A percentile compares a stretch with the other conserved stretches of the same genome.
These are phyloP conservation scores for Hypoxylon sp. DNA, from an alignment of 2,329 filamentous ascomycete genomes.

Conservation along the genomic window DNA sequence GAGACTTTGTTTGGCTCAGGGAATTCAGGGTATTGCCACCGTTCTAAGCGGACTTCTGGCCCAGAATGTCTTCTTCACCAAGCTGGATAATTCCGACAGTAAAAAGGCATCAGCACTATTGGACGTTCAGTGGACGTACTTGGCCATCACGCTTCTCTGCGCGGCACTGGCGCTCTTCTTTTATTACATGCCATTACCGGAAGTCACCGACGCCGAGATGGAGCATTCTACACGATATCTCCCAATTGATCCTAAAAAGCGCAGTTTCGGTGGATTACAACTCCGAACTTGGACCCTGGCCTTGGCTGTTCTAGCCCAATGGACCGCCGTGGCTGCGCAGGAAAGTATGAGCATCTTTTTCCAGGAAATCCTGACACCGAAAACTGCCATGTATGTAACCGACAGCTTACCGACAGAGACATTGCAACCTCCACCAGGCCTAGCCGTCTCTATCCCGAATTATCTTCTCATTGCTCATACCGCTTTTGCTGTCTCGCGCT, in stretches of 20 bases:
- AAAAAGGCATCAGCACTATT: slow-evolving; percentile 67
- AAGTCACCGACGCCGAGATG: slow-evolving; percentile 68
- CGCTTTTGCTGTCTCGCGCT: slow-evolving; percentile 79
- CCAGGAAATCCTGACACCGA: slow-evolving; percentile 61
- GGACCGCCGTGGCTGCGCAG: slow-evolving; percentile 82
- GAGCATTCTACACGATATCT: slow-evolving; percentile 61
- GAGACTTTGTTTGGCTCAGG: slow-evolving; percentile 80
- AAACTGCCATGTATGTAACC: slow-evolving; percentile 34
- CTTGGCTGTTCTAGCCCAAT: slow-evolving; percentile 81
- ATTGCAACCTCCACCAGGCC: slow-evolving; percentile 56
- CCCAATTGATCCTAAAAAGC: slow-evolving; percentile 64
- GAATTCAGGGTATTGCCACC: slow-evolving; percentile 79
- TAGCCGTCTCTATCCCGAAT: slow-evolving; percentile 68
- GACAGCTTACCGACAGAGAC: slow-evolving; percentile 57
- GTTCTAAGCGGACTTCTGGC: slow-evolving; percentile 80
- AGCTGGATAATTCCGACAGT: slow-evolving; percentile 58
- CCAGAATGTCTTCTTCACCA: slow-evolving; percentile 78
- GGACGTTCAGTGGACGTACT: slow-evolving; percentile 86
- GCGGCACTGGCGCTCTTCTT: slow-evolving; percentile 77
- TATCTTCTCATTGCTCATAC: slow-evolving; percentile 80
- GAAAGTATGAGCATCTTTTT: slow-evolving; percentile 74
- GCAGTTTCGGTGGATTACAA: slow-evolving; percentile 63
- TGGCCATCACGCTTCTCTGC: slow-evolving; percentile 82
- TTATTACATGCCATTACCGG: slow-evolving; percentile 75
- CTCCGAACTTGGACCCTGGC: slow-evolving; percentile 70